A percentile compares a stretch with the other conserved stretches of the same genome.
phyloP scores from a whole-genome alignment of 257 asterid species.

The Striga asiatica region DNA sequence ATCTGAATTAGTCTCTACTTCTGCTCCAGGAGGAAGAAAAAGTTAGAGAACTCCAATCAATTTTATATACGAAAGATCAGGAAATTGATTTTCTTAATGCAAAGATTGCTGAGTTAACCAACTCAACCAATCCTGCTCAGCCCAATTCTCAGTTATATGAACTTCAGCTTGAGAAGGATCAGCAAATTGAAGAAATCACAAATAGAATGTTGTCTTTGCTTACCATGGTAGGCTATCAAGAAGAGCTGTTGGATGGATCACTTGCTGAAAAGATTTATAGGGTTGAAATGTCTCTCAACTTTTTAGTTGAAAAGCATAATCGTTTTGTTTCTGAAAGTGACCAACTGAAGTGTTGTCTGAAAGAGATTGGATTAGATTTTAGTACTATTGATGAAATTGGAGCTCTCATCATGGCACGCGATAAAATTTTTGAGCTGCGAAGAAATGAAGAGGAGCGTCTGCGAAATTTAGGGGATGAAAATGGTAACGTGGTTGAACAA shows the following conservation, averaged over 20 bases:
- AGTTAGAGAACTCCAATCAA: conserved; percentile 37
- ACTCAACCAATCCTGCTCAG: conserved; percentile 24
- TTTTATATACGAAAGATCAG: conserved; percentile 37
- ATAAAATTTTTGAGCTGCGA: conserved; percentile 42
- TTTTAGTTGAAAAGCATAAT: conserved; percentile 43
- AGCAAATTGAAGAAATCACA: conserved; percentile 35
- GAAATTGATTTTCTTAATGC: conserved; percentile 51
- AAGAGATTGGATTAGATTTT: conserved; percentile 36
- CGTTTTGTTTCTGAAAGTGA: conserved; percentile 40
- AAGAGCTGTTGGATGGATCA: conserved; percentile 33
- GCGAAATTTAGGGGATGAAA: conserved; percentile 47
- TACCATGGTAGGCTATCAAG: conserved; percentile 30
- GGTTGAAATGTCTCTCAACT: conserved; percentile 38
- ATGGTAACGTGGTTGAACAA: conserved; percentile 45
- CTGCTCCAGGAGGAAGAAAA: conserved; percentile 72
- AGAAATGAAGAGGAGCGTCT: conserved; percentile 40
- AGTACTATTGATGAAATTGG: conserved; percentile 40
- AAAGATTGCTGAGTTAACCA: conserved; percentile 37
- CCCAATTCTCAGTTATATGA: conserved; percentile 28
- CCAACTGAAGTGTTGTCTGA: conserved; percentile 43
- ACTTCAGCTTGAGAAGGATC: conserved; percentile 34
- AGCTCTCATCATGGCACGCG: conserved; percentile 34
- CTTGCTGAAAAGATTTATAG: conserved; percentile 43
- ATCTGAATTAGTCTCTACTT: conserved; percentile 15
- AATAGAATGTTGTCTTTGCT: conserved; percentile 46